phyloP scores from a whole-genome alignment of 2,329 filamentous ascomycete genomes.

The Falciphora oryzae region DNA sequence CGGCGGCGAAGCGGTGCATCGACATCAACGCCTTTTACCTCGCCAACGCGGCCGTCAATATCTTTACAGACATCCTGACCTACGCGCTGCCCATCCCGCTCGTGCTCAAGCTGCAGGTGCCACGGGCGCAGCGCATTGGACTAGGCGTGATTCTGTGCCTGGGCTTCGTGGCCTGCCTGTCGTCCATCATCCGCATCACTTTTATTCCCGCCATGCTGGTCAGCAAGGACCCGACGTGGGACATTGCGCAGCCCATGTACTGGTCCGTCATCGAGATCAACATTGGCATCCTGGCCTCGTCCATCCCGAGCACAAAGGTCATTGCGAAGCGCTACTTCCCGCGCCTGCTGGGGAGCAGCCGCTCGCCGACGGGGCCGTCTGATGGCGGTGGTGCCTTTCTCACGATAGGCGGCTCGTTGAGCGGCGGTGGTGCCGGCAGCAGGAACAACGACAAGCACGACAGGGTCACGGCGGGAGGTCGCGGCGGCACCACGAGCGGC shows the following conservation, averaged over 20 bases:
- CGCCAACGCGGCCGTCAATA: conserved; percentile 22
- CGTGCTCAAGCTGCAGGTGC: conserved; percentile 30
- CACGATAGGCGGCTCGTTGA: no score
- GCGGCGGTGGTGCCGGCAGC: not conserved
- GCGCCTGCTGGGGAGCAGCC: conserved; percentile 5
- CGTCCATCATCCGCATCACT: conserved; percentile 6
- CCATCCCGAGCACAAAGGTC: conserved; percentile 4
- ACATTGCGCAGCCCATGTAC: conserved; percentile 8
- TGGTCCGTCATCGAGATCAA: conserved; percentile 8
- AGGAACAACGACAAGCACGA: not conserved
- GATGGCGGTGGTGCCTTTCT: no score
- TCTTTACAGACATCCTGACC: conserved; percentile 25
- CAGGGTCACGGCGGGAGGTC: no score
- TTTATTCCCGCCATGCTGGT: conserved; percentile 6
- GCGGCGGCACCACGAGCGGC: no score
- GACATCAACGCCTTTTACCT: conserved; percentile 14
- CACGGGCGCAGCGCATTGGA: not conserved
- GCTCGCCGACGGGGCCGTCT: not conserved
- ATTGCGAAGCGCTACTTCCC: conserved; percentile 4
- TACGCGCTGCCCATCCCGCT: conserved; percentile 34
- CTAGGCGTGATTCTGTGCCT: not conserved
- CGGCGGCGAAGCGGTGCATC: conserved; percentile 8
- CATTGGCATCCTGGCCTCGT: conserved; percentile 2
- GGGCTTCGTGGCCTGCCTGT: conserved; percentile 2
- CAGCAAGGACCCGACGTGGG: conserved; percentile 4